These are phyloP conservation scores for Pyrenopolyporus hunteri DNA, from an alignment of 495 filamentous ascomycete species.

Conservation along the genomic window DNA sequence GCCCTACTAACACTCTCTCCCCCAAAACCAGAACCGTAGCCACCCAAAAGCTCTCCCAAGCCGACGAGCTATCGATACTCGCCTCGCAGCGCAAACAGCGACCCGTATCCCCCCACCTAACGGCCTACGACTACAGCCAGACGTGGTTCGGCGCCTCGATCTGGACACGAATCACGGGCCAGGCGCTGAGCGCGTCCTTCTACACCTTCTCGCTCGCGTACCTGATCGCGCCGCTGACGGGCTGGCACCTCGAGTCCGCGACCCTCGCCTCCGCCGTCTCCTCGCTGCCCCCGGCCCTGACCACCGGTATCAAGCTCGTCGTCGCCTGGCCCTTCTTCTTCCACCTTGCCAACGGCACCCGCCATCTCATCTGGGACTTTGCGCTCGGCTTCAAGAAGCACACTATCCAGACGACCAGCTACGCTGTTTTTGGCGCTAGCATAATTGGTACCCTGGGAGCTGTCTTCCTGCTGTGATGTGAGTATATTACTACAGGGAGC, in stretches of 20 bases:
- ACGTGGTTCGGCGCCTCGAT: constrained; percentile 75
- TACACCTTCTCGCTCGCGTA: constrained; percentile 88
- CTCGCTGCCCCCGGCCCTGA: constrained; percentile 68
- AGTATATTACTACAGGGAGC: not conserved
- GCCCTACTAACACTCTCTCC: not conserved
- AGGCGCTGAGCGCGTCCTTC: constrained; percentile 70
- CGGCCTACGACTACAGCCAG: constrained; percentile 87
- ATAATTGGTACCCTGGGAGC: constrained; percentile 65
- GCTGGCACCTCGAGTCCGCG: constrained; percentile 84
- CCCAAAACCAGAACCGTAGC: constrained; percentile 63
- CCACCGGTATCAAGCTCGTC: constrained; percentile 73
- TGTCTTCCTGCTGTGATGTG: constrained; percentile 51
- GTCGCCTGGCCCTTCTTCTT: constrained; percentile 85
- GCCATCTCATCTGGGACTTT: constrained; percentile 88
- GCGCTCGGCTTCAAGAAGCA: constrained; percentile 70
- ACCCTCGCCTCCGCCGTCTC: constrained; percentile 80
- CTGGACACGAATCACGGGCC: constrained; percentile 83
- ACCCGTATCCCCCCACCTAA: constrained; percentile 85
- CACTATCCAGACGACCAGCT: constrained; percentile 76
- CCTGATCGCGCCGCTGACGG: constrained; percentile 77
- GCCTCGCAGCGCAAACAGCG: constrained; percentile 83
- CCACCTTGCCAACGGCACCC: constrained; percentile 85
- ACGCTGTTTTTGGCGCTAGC: constrained; percentile 72
- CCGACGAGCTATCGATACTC: constrained; percentile 66
- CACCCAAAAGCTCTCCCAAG: constrained; percentile 63